Percentiles rank a stretch among this genome's conserved stretches.
Conservation (phyloP, 2,329 filamentous ascomycete genomes). For the Cladosporium cucumerinum region DNA sequence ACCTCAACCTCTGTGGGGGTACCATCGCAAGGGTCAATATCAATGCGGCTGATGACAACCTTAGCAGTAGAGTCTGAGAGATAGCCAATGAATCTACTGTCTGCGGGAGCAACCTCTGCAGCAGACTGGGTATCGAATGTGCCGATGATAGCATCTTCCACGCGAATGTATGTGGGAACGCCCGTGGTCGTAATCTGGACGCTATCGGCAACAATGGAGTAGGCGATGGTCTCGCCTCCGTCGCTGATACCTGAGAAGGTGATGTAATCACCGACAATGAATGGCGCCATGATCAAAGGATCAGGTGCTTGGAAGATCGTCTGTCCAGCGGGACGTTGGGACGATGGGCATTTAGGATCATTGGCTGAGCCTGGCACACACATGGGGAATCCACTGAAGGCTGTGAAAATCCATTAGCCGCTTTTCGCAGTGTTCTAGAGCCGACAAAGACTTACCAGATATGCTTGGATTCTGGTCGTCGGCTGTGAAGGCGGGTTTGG, state of each 20-base stretch:
- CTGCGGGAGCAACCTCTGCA: constrained; percentile 35
- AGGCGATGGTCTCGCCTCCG: constrained; percentile 37
- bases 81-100: constrained; percentile 36
- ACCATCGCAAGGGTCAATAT: constrained; percentile 44
- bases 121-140: constrained; percentile 35
- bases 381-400: constrained; percentile 53
- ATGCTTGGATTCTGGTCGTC: constrained; percentile 50
- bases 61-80: constrained; percentile 37
- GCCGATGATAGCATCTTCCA: constrained; percentile 44
- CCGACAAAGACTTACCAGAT: constrained; percentile 17
- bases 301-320: constrained; percentile 35
- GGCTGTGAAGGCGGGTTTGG: constrained; percentile 44
- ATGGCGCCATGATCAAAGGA: constrained; percentile 41
- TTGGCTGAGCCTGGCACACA: constrained; percentile 46
- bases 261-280: constrained; percentile 42
- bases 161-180: constrained; percentile 40
- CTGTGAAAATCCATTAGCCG: constrained; percentile 2
- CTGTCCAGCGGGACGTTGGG: constrained; percentile 36
- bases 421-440: neutral
- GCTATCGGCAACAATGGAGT: constrained; percentile 38
- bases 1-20: constrained; percentile 37
- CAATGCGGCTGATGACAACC: constrained; percentile 40
- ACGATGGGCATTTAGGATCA: constrained; percentile 37
- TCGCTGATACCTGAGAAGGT: constrained; percentile 39
- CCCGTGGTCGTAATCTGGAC: constrained; percentile 39